phyloP scores from a whole-genome alignment of 805 yeast genomes.

The Starmerella stigmatis region DNA sequence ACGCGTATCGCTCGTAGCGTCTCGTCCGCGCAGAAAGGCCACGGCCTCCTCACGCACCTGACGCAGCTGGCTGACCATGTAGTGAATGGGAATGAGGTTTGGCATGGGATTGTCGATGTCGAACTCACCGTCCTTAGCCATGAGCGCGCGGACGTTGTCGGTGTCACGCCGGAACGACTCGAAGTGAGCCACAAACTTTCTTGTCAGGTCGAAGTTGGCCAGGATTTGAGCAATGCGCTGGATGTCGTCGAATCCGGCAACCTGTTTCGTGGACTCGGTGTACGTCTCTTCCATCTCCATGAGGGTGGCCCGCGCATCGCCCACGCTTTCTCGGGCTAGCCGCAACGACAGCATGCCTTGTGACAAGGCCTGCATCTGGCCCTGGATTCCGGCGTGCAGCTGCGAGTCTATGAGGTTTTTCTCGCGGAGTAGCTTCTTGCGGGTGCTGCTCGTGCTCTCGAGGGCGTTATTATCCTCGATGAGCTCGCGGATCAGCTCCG shows the following conservation, averaged over 20 bases:
- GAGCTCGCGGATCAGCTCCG: conserved; percentile 22
- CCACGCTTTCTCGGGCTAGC: conserved; percentile 35
- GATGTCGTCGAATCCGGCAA: conserved; percentile 58
- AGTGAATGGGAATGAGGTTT: conserved; percentile 58
- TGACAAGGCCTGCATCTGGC: conserved; percentile 48
- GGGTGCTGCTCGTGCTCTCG: conserved; percentile 29
- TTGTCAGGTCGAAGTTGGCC: conserved; percentile 62
- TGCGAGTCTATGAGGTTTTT: conserved; percentile 67
- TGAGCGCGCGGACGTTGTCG: conserved; percentile 40
- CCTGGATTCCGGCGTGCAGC: conserved; percentile 56
- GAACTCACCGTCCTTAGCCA: conserved; percentile 40
- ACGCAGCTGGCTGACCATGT: conserved; percentile 54
- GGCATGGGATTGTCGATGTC: conserved; percentile 38
- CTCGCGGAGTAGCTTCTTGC: conserved; percentile 39
- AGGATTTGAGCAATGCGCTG: conserved; percentile 56
- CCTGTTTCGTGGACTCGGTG: conserved; percentile 47
- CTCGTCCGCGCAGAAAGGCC: conserved; percentile 14
- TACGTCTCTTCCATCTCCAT: conserved; percentile 39
- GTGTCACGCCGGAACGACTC: conserved; percentile 44
- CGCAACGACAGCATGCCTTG: conserved; percentile 31
- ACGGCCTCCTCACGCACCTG: conserved; percentile 67
- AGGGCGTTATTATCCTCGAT: conserved; percentile 26
- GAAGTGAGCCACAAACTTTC: conserved; percentile 53
- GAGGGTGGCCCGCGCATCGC: conserved; percentile 29
- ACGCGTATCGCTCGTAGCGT: conserved; percentile 52